Conservation (phyloP, 2,329 filamentous ascomycete species). For the Fusarium nygamai region DNA sequence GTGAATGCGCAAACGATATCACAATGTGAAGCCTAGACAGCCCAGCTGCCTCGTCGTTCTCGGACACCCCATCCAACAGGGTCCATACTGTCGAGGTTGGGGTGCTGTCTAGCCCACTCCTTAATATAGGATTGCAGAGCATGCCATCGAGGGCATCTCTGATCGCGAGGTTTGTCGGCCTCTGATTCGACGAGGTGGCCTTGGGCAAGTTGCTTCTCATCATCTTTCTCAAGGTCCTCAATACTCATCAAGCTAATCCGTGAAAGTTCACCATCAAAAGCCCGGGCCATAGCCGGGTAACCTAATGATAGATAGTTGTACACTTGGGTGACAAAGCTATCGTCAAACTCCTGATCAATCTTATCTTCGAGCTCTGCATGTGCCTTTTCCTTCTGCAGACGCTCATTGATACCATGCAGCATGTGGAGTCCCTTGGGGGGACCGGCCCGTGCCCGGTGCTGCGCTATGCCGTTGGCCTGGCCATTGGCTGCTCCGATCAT, state of each 20-base stretch:
- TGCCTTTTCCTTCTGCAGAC: slow-evolving; percentile 60
- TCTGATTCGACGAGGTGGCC: slow-evolving; percentile 77
- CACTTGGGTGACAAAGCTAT: slow-evolving; percentile 90
- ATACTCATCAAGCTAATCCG: slow-evolving; percentile 79
- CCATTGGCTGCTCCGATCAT: slow-evolving; percentile 40
- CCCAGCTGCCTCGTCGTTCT: slow-evolving; percentile 77
- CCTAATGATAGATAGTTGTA: slow-evolving; percentile 97
- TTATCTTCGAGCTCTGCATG: slow-evolving; percentile 62
- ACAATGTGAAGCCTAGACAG: slow-evolving; percentile 57
- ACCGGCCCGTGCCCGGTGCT: slow-evolving; percentile 44
- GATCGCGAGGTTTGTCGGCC: slow-evolving; percentile 54
- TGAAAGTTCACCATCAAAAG: slow-evolving; percentile 85
- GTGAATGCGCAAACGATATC: background rate
- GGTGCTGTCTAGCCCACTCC: slow-evolving; percentile 91
- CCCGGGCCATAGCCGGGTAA: slow-evolving; percentile 84
- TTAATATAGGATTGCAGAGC: slow-evolving; percentile 84
- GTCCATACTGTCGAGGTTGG: slow-evolving; percentile 71
- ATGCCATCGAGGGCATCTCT: slow-evolving; percentile 78
- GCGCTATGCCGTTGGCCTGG: slow-evolving; percentile 29
- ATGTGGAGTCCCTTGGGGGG: slow-evolving; percentile 58
- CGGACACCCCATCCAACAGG: slow-evolving; percentile 74
- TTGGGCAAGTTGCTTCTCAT: slow-evolving; percentile 68
- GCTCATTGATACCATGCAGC: slow-evolving; percentile 63
- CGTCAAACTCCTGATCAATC: slow-evolving; percentile 75
- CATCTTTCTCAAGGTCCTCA: slow-evolving; percentile 76